Conservation (phyloP, 2,329 filamentous ascomycete genomes). For the Alternaria brassicae region DNA sequence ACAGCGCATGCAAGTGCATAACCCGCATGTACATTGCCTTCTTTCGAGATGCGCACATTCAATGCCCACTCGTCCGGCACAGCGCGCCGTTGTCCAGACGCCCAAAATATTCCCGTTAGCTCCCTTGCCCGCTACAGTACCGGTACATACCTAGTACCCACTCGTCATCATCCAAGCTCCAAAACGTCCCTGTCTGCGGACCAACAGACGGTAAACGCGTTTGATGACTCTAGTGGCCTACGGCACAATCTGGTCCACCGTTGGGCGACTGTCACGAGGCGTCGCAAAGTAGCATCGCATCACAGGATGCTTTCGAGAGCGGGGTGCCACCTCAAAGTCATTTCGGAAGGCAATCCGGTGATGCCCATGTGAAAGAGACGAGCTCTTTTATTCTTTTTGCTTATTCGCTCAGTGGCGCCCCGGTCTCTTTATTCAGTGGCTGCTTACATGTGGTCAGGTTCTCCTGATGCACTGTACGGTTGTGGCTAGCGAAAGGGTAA, state of each 20-base stretch:
- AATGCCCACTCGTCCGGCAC: slow-evolving; percentile 8
- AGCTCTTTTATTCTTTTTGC: slow-evolving; percentile 6
- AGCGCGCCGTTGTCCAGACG: slow-evolving; percentile 14
- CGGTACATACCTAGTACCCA: no score
- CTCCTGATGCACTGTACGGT: slow-evolving; percentile 43
- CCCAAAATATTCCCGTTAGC: slow-evolving; percentile 6
- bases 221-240: slow-evolving; percentile 20
- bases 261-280: slow-evolving; percentile 20
- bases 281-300: slow-evolving; percentile 24
- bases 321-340: slow-evolving; percentile 18
- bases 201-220: slow-evolving; percentile 9
- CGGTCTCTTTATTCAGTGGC: slow-evolving; percentile 8
- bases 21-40: not conserved
- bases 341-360: slow-evolving; percentile 16
- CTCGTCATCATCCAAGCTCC: slow-evolving; percentile 1
- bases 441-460: slow-evolving; percentile 34
- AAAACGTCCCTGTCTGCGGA: not conserved
- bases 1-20: slow-evolving; percentile 1
- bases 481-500: slow-evolving; percentile 38
- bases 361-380: slow-evolving; percentile 33
- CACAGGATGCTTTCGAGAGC: slow-evolving; percentile 18
- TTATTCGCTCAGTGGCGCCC: slow-evolving; percentile 29
- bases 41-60: slow-evolving; percentile 1
- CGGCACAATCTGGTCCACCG: slow-evolving; percentile 16
- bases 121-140: slow-evolving; percentile 2